These are phyloP conservation scores for Aspergillus sp. DNA, from an alignment of 2,329 filamentous ascomycete genomes.

Conservation along the genomic window DNA sequence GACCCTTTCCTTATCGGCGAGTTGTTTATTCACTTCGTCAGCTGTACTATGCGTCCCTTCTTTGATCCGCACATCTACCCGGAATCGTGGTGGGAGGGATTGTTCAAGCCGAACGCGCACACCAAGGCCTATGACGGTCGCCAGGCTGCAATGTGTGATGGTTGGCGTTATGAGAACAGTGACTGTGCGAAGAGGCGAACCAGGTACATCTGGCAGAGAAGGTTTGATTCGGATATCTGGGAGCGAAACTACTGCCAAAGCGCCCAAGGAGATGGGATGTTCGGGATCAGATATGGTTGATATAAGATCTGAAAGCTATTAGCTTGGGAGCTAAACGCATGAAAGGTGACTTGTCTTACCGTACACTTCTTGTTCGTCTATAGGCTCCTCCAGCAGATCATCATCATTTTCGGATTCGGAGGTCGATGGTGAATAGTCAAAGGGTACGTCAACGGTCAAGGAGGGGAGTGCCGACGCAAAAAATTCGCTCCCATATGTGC, in stretches of 20 bases:
- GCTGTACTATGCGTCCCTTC: constrained; percentile 94
- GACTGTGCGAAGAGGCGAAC: constrained; percentile 68
- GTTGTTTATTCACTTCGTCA: constrained; percentile 94
- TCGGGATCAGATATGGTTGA: constrained; percentile 94
- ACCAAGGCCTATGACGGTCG: constrained; percentile 92
- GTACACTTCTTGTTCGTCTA: constrained; percentile 97
- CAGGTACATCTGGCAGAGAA: constrained; percentile 58
- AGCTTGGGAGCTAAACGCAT: neutral
- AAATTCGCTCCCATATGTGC: constrained; percentile 35
- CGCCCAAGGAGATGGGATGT: constrained; percentile 89
- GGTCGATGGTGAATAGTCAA: constrained; percentile 30
- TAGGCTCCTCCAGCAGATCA: constrained; percentile 70
- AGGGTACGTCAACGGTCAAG: constrained; percentile 45
- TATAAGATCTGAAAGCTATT: constrained; percentile 69
- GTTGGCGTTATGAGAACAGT: constrained; percentile 91
- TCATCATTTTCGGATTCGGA: constrained; percentile 50
- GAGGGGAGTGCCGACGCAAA: constrained; percentile 55
- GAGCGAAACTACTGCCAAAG: constrained; percentile 93
- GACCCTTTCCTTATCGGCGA: constrained; percentile 94
- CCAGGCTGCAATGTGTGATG: constrained; percentile 93
- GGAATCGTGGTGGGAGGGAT: constrained; percentile 84
- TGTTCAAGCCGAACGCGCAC: constrained; percentile 90
- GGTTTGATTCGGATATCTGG: constrained; percentile 81
- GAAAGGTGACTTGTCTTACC: constrained; percentile 53
- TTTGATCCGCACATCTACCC: constrained; percentile 90